Conservation (phyloP, 176 grass and related monocot species). For the Puccinellia tenuiflora region DNA sequence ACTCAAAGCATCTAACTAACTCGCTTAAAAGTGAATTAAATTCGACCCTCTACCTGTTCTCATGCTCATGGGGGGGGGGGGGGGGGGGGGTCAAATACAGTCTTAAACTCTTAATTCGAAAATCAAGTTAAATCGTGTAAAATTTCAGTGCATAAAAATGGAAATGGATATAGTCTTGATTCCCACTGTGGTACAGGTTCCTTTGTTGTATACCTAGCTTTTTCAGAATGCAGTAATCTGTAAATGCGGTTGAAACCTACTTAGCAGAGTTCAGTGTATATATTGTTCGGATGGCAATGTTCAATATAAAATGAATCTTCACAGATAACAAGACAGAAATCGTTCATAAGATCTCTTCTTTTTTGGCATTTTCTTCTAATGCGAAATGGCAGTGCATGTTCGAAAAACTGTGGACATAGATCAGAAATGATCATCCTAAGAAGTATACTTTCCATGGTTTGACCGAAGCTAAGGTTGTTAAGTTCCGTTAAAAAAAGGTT, state of each 20-base stretch:
- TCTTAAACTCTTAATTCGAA: not conserved
- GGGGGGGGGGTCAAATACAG: not conserved
- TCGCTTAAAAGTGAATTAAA: not conserved
- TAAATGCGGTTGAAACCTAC: not conserved
- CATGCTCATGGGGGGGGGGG: too few relatives aligned
- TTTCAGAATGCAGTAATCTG: not conserved
- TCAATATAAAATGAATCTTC: constrained; percentile 11
- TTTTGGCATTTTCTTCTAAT: too few relatives aligned
- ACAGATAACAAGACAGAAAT: not conserved
- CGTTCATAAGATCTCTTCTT: not conserved
- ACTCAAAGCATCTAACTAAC: not conserved
- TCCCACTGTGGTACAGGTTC: not conserved
- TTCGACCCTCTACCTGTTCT: not conserved
- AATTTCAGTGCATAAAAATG: not conserved
- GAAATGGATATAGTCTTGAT: not conserved
- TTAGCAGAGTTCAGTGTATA: not conserved
- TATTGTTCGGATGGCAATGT: not conserved
- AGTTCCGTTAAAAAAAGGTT: too few relatives aligned
- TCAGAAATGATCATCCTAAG: not conserved
- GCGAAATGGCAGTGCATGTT: not conserved
- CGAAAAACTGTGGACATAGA: not conserved
- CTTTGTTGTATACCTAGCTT: not conserved
- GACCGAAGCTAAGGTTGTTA: not conserved
- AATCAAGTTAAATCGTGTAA: not conserved
- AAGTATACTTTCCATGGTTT: not conserved